phyloP scores from a whole-genome alignment of 352 stramenopile species.

The Pythium periplocum region DNA sequence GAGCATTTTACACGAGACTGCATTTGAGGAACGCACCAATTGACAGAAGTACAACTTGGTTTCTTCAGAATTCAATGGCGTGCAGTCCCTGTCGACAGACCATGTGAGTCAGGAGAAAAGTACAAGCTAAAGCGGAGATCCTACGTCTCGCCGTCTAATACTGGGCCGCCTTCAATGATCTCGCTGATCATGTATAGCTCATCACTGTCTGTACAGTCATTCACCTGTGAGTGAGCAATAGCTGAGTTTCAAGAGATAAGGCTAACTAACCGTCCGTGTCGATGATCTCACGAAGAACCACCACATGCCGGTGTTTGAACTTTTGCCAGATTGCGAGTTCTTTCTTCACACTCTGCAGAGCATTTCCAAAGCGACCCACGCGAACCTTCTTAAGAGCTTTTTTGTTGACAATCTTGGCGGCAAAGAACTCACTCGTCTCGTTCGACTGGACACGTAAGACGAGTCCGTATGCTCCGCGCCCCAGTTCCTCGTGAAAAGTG shows the following conservation, averaged over 20 bases:
- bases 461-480: slow-evolving; percentile 65
- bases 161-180: slow-evolving; percentile 59
- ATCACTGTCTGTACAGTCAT: slow-evolving; percentile 40
- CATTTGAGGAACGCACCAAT: slow-evolving; percentile 29
- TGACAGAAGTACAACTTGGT: slow-evolving; percentile 78
- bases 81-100: slow-evolving; percentile 41
- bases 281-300: slow-evolving; percentile 94
- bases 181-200: slow-evolving; percentile 85
- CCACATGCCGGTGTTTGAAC: slow-evolving; percentile 93
- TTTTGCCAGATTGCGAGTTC: slow-evolving; percentile 97
- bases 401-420: slow-evolving; percentile 75
- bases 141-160: slow-evolving; percentile 63
- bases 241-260: no score
- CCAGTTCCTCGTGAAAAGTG: slow-evolving; percentile 68
- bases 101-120: neutral
- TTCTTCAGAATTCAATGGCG: slow-evolving; percentile 43
- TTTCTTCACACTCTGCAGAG: slow-evolving; percentile 79
- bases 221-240: neutral
- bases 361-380: slow-evolving; percentile 68
- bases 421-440: slow-evolving; percentile 67
- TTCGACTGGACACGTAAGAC: slow-evolving; percentile 64
- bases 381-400: slow-evolving; percentile 57
- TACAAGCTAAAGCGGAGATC: neutral
- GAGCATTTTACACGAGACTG: neutral
- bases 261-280: slow-evolving; percentile 65